Base-by-base conservation (phyloP, 352 stramenopile species). In the Globisporangium takayamanum region DNA sequence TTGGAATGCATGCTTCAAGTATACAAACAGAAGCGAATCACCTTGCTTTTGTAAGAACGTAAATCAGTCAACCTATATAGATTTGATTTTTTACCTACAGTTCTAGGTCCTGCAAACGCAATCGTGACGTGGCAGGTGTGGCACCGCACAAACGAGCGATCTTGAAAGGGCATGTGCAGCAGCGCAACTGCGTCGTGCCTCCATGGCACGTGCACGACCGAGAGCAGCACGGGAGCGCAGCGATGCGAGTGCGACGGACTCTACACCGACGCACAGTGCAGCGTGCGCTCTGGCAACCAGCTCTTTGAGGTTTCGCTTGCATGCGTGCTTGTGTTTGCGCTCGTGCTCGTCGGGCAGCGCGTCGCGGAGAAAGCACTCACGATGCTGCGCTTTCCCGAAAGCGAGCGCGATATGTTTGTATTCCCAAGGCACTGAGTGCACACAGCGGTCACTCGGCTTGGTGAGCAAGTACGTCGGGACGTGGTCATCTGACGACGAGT, bases 241-340 rank as follows among this genome's bases (percentile, higher is more conserved):
- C 46, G 55, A 14, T 90, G 78, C 26, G 28, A 60, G 39, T 90
- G 80, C 36, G 55, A 80, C 33, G 58, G 60, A 22, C 66, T 80
- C 47, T 90, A 87, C 52, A 57, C 57, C 11, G 76, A 74, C 12
- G 69, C 54, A 4, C 74, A 86, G 56, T 90, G 80, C 55, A 63
- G 67, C 36, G 67, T 70, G 39, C 68, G 80, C 45, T 59, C 16
- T 8, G 64, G 70, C 22, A 63, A 85, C 49, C 36, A 72, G 37
- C 78, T 75, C 60, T 76, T 80, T 59, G 80, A 88, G 64, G 48
- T 86, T 33, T 71, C 74, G 50, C 53, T 90, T n/a, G 66, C 76
- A 5, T 60, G 50, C 20, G 53, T 59, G 12, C n/a, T 76, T 15
- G 51, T 88, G 12, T 62, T 86, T 18, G 48, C 69, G 28, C 57